Base-by-base conservation (phyloP, 2,329 filamentous ascomycete species). In the Geoglossum cookeanum region DNA sequence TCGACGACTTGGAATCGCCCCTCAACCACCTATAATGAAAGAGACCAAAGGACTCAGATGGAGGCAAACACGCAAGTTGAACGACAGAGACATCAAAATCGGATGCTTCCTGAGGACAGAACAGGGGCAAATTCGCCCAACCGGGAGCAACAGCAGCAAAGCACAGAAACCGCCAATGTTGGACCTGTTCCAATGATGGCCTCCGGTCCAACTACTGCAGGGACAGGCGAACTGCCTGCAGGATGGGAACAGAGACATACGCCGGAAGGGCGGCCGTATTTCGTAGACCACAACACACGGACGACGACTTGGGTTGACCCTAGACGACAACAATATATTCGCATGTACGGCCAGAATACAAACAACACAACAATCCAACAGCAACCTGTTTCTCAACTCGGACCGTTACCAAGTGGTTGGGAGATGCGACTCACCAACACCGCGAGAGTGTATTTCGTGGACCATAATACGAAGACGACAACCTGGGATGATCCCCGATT, bases 381-480 rank as follows among this genome's bases (percentile, higher is more conserved):
- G 68, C 92, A 98, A 71, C 91, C 92, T 0, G 92, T 98, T 1
- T 97, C 92, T 1, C 92, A 98, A 69, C 79, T 98, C 51, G 92
- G 92, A 3, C 92, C 92, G 30, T 72, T 98, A 53, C 92, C 92
- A 2, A 97, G 92, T 66, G 92, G 92, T 2, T 98, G 92, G 92
- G 92, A 98, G 76, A 98, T 98, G 92, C 87, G 92, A 60, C 81
- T 98, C 55, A 98, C 92, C 56, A 97, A 98, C 70, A 98, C 92
- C 13, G 92, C 92, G 32, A 80, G 92, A 59, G 92, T 98, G 15
- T 98, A 98, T 72, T 98, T 98, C 70, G 92, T 98, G 49, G 92
- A 98, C 66, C 92, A 98, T 74, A 98, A 98, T 73, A 98, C 92
- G 49, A 98, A 98, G 76, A 98, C 92, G 0, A 98, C 92, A 3